Evolutionary conservation across 1,284 basidiomycete species (phyloP), one percentile per base, ranked within the genome.

Genomic region (Trametes polyzona): DNA sequence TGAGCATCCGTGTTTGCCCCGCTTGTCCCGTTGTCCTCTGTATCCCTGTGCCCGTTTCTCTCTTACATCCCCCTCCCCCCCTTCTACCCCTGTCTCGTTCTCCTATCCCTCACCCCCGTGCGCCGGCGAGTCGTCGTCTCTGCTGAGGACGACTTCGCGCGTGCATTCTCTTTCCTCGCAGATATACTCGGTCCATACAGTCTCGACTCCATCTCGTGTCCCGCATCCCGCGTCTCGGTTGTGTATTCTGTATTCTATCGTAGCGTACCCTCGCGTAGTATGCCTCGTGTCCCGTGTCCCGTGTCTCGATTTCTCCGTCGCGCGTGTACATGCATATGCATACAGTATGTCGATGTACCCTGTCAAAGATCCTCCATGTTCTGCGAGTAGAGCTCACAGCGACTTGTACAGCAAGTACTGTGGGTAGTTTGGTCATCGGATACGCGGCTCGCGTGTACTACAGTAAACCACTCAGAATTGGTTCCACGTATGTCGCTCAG

Each of bases 231-330:
- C 5, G 21, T 30, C 26, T 30, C 26, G n/a, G 33, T 47, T 55
- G 42, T 60, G 58, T 60, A 60, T 60, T 50, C 27, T 56, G 50
- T 60, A 60, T 60, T 51, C 41, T 57, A 59, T 59, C 49, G 47
- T 60, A 56, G 24, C 52, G 47, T 48, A 55, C 47, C 26, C 19
- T 56, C 43, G 37, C 53, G 46, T 53, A 55, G 44, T 47, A n/a
- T 33, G 44, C 23, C n/a, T 29, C 30, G 30, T 42, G 12, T 24
- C 14, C 4, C 40, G 40, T 6, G n/a, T 24, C 11, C 33, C n/a
- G 5, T 35, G 33, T 35, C 33, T 35, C 33, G 5, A n/a, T 35
- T n/a, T 35, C 33, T 35, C 33, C n/a, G 33, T 35, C 4, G n/a
- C n/a, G n/a, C n/a, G n/a, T n/a, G n/a, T n/a, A n/a, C n/a, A n/a